phyloP scores from a whole-genome alignment of 345 rosid genomes.

The Linum lewisii region DNA sequence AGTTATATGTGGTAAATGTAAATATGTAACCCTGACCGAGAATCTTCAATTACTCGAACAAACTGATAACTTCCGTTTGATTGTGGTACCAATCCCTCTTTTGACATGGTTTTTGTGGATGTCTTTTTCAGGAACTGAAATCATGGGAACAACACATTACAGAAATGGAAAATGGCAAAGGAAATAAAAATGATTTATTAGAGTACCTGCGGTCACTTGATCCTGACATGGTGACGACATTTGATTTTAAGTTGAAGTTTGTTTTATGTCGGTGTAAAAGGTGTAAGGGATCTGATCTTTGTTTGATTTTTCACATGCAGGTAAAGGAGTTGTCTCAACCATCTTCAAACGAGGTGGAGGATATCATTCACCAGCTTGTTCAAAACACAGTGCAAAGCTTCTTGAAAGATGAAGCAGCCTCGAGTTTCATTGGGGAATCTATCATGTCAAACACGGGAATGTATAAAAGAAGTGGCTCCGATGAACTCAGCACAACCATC shows the following conservation, averaged over 20 bases:
- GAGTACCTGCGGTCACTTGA: conserved; percentile 83
- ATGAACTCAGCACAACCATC: conserved; percentile 32
- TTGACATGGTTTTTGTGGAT: neutral
- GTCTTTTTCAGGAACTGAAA: conserved; percentile 52
- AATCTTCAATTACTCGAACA: neutral
- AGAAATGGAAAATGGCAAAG: conserved; percentile 41
- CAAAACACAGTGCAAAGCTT: conserved; percentile 42
- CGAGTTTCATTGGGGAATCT: conserved; percentile 26
- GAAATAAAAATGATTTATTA: conserved; percentile 57
- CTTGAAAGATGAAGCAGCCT: conserved; percentile 34
- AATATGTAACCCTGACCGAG: too few species aligned
- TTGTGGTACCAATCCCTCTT: neutral
- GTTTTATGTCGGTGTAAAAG: conserved; percentile 1
- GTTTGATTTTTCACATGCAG: conserved; percentile 20
- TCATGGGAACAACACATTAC: conserved; percentile 42
- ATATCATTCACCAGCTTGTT: conserved; percentile 75
- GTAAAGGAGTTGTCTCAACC: conserved; percentile 72
- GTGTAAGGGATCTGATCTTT: conserved; percentile 2
- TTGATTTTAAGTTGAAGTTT: conserved; percentile 5
- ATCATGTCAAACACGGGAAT: conserved; percentile 16
- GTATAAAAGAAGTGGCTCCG: conserved; percentile 23
- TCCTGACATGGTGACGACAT: conserved; percentile 46
- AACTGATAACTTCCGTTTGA: neutral
- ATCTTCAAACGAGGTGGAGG: conserved; percentile 80
- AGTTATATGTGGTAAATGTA: too few species aligned